Evolutionary conservation across 106 monocot species (phyloP), one percentile per base, ranked within the genome.

Genomic region (Phalaenopsis aphrodite): DNA sequence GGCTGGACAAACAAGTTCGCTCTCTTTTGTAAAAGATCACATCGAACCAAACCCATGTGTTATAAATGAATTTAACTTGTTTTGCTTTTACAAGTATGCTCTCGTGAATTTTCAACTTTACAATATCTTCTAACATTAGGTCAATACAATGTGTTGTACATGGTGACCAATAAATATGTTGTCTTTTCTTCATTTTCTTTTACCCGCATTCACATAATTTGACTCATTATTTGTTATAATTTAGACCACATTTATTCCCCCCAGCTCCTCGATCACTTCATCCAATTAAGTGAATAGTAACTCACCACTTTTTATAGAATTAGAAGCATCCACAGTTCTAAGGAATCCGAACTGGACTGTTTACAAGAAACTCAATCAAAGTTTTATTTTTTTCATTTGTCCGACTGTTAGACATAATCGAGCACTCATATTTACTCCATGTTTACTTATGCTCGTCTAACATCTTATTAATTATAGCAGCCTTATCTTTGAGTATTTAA

Each of bases 81-180:
- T 52, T 52, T 11, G 10, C 8, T 52, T 52, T 52, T 10, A 12
- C 52, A 52, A 58, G 19, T 18, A 19, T 24, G 4, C 57, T 64
- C 23, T 8, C 23, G 24, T n/a, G 64, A 8, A 11, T 2, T 8
- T 7, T 24, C 16, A 24, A 43, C 36, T 82, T 82, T 41, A 57
- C 19, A 41, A 72, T 82, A 39, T 78, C 78, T 42, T 83, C 71
- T 5, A 76, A 42, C 46, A 83, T 61, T 14, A 83, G n/a, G 58
- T 84, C 73, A 56, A 84, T 79, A 55, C 56, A 73, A 79, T 79
- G 41, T 17, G 82, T n/a, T 9, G 67, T 77, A 77, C 64, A 82
- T 15, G 77, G 77, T 42, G 82, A 43, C 82, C 77, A 77, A 77
- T 75, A 82, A 10, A 82, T 24, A 42, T 66, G 77, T 4, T 43